A percentile compares a stretch with the other conserved stretches of the same genome.
Evolutionary conservation across 257 asterid genomes (phyloP).

Genomic region (Solanum gracilifrons): DNA sequence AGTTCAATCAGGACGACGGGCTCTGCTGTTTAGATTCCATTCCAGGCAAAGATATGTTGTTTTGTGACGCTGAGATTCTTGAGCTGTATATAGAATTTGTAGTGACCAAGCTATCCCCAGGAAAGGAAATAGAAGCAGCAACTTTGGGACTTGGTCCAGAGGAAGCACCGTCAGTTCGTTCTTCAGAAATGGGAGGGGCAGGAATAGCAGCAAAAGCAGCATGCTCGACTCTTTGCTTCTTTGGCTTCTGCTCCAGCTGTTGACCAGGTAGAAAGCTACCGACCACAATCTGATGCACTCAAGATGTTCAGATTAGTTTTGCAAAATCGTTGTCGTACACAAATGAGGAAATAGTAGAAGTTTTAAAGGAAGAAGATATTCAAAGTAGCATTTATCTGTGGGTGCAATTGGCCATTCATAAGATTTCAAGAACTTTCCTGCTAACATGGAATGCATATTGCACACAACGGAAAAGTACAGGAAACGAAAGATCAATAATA

Average conservation of each 20-base stretch:
- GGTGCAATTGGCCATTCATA: background rate
- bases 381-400: background rate
- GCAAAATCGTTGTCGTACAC: background rate
- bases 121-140: conserved; percentile 40
- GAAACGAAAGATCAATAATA: background rate
- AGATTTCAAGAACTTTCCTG: background rate
- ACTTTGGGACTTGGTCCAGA: conserved; percentile 25
- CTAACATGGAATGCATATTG: background rate
- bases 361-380: background rate
- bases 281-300: conserved; percentile 52
- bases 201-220: conserved; percentile 32
- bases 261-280: conserved; percentile 58
- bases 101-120: conserved; percentile 30
- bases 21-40: conserved; percentile 45
- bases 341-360: background rate
- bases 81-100: conserved; percentile 28
- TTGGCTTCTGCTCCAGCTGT: conserved; percentile 38
- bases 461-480: background rate
- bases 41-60: conserved; percentile 24
- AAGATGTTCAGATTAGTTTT: conserved; percentile 1
- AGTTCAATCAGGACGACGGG: conserved; percentile 35
- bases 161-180: conserved; percentile 23
- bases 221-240: conserved; percentile 52
- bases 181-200: conserved; percentile 32
- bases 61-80: conserved; percentile 27